Evolutionary conservation across 768 basidiomycete genomes (phyloP), one percentile per base, ranked within the genome.

Genomic region (Chalciporus pseudorubinellus): DNA sequence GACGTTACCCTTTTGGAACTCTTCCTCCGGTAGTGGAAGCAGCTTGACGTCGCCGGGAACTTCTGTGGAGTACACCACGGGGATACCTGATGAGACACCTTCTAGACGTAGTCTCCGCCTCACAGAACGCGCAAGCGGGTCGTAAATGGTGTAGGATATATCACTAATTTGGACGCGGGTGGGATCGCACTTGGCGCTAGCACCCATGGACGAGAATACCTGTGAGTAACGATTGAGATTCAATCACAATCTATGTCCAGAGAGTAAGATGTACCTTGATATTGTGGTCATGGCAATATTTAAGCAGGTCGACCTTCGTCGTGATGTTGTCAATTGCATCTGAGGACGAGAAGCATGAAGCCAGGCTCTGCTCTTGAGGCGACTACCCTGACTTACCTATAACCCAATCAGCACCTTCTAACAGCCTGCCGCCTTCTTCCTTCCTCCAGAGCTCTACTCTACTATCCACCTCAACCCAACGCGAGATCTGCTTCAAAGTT

Each of bases 301-400:
- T 84, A 8, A 99, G 78, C 39, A 98, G 75, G 61, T 98, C 95
- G 11, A 97, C 92, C 67, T 99, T 98, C 0, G 95, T 95, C 42
- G 89, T 81, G 55, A 98, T 95, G 64, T 99, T 98, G 71, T 98
- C 95, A 52, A 98, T 99, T 6, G 94, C 94, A 69, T 99, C 95
- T 83, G 9, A 21, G 47, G 44, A 56, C 28, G 38, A 42, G 39
- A 26, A 38, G 29, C 29, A 49, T 52, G 36, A 63, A 34, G 36
- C 20, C 39, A 48, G 16, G 50, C 21, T 20, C 46, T 29, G 49
- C 29, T 12, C 10, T 47, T 20, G 22, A 48, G 29, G 43, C 39
- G 4, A 44, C 29, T 6, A 6, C 18, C n/a, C 7, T n/a, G 18
- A 60, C 80, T 50, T 53, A 89, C 89, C 90, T 57, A 99, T 80